phyloP scores from a whole-genome alignment of 2,329 filamentous ascomycete species.

The Diaporthe velutina region DNA sequence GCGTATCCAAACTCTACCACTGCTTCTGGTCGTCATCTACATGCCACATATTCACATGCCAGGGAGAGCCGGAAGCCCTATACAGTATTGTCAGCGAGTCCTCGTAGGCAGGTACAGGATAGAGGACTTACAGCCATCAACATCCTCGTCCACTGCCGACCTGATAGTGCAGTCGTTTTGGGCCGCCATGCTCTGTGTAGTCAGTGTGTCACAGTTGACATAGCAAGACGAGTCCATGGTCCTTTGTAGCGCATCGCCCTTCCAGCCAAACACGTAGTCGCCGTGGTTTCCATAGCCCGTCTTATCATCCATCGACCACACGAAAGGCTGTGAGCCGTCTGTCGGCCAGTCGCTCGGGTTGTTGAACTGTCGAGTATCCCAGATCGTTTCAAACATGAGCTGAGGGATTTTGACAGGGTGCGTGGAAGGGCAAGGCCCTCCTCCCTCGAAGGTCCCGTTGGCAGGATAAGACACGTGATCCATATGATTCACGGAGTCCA shows the following conservation, averaged over 20 bases:
- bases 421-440: conserved; percentile 45
- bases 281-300: conserved; percentile 55
- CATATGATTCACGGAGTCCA: conserved; percentile 48
- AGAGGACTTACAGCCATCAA: conserved; percentile 47
- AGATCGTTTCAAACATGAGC: conserved; percentile 57
- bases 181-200: conserved; percentile 48
- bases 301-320: conserved; percentile 48
- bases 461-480: conserved; percentile 49
- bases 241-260: conserved; percentile 54
- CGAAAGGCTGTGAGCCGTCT: conserved; percentile 50
- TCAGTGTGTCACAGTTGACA: conserved; percentile 48
- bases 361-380: conserved; percentile 54
- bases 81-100: neutral
- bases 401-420: conserved; percentile 52
- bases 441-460: conserved; percentile 24
- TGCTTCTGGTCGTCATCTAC: neutral
- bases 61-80: conserved; percentile 6
- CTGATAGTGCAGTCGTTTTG: conserved; percentile 50
- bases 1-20: neutral
- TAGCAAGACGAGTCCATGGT: conserved; percentile 49
- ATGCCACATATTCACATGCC: neutral
- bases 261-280: conserved; percentile 57
- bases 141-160: conserved; percentile 47
- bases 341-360: conserved; percentile 50
- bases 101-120: too few relatives aligned